Evolutionary conservation across 1,284 basidiomycete genomes (phyloP), one percentile per base, ranked within the genome.

Genomic region (Microbotryomycetes sp.): DNA sequence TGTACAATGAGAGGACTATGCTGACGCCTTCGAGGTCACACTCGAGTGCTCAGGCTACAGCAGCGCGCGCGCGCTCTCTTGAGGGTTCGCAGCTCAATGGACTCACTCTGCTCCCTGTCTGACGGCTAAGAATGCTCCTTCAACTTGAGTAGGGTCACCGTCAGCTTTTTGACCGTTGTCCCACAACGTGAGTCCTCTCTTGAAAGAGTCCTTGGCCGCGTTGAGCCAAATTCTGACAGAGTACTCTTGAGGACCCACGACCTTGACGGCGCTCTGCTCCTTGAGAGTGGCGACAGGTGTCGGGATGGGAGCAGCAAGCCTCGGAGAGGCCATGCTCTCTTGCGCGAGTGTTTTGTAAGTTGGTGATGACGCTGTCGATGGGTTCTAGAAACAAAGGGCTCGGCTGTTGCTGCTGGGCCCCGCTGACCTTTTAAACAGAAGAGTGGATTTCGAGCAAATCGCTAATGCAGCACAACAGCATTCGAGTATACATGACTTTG

Each of bases 101-200:
- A 59, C 69, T 64, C 50, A 70, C 69, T 68, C 66, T 19, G 59
- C 67, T 2, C 60, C 67, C 45, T 62, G 62, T 26, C 60, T 58
- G 53, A 58, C 62, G 16, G 62, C 62, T 16, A 66, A 58, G 54
- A 56, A 69, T 0, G 67, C 70, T 22, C 56, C 60, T 29, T 63
- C 65, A 26, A 63, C 49, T 49, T 65, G 60, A 36, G 19, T 46
- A 6, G 30, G 49, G 22, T 51, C 45, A 16, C 54, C 53, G 5
- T 42, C 54, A 0, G 19, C 7, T 42, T 42, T 28, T 0, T 57
- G 9, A 7, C 25, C 65, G 4, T 46, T 49, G 1, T 3, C n/a
- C 62, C 62, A 64, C 22, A 26, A 9, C 6, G 58, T 31, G 3
- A 58, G 58, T 3, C 65, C 67, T 2, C 47, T 32, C 28, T 64